A percentile compares a stretch with the other conserved stretches of the same genome.
phyloP scores from a whole-genome alignment of 2,329 filamentous ascomycete species.

The Davidsoniella australis region DNA sequence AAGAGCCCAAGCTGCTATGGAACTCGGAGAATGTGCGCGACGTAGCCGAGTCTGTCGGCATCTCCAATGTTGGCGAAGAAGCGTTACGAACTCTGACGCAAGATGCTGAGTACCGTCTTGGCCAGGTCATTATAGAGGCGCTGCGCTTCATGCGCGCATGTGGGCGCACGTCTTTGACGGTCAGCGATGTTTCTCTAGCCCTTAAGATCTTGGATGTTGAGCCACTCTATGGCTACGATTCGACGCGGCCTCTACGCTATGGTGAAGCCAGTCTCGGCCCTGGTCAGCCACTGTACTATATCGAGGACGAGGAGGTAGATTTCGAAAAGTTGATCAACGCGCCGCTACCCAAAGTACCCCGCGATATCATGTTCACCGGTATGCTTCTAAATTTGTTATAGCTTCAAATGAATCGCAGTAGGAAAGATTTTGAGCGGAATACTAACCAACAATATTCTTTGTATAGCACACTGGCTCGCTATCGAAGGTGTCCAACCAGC shows the following conservation, averaged over 20 bases:
- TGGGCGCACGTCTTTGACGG: conserved; percentile 70
- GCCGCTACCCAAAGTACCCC: conserved; percentile 80
- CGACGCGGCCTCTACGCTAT: conserved; percentile 71
- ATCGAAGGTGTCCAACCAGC: conserved; percentile 94
- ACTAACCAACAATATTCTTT: conserved; percentile 13
- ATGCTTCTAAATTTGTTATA: conserved; percentile 16
- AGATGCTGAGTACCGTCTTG: conserved; percentile 88
- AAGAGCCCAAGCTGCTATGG: conserved; percentile 51
- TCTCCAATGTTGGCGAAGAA: conserved; percentile 65
- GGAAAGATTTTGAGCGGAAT: background rate
- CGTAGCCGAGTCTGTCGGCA: conserved; percentile 89
- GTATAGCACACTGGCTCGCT: conserved; percentile 80
- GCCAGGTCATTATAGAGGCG: conserved; percentile 83
- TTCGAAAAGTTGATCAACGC: conserved; percentile 98
- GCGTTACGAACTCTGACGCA: conserved; percentile 75
- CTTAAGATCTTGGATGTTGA: conserved; percentile 79
- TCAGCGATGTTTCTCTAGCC: conserved; percentile 77
- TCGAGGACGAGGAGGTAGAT: conserved; percentile 96
- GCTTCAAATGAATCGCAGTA: conserved; percentile 1
- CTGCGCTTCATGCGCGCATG: conserved; percentile 91
- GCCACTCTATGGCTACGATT: conserved; percentile 91
- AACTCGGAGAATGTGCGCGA: conserved; percentile 92
- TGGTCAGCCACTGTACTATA: conserved; percentile 87
- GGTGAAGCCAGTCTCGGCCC: conserved; percentile 88
- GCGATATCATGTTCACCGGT: conserved; percentile 87